Percentiles rank a stretch among this genome's conserved stretches.
Evolutionary conservation across 2,329 filamentous ascomycete genomes (phyloP).

Genomic region (Stachybotrys chartarum): DNA sequence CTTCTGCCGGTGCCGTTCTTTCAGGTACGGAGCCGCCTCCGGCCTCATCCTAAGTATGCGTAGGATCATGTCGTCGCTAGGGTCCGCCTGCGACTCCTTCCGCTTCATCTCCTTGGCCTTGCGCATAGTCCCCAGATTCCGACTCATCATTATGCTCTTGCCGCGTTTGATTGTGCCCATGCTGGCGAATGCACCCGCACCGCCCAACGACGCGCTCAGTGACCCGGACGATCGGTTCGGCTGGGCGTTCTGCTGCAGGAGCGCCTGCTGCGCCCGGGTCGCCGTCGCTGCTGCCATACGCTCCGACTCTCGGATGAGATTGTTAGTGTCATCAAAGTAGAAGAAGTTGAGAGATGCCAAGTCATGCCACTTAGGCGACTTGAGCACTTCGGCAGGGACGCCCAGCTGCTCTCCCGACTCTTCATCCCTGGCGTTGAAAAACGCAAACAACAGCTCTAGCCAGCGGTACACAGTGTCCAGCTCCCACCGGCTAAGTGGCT

Average conservation of each 20-base stretch:
- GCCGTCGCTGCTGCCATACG: constrained; percentile 87
- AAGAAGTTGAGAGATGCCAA: constrained; percentile 96
- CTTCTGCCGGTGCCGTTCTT: constrained; percentile 87
- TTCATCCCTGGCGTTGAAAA: constrained; percentile 92
- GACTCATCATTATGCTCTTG: constrained; percentile 85
- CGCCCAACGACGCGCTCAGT: constrained; percentile 26
- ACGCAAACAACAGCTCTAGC: constrained; percentile 83
- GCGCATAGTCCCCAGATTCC: constrained; percentile 93
- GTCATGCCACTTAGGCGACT: constrained; percentile 97
- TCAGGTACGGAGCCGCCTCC: constrained; percentile 80
- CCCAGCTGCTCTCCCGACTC: constrained; percentile 73
- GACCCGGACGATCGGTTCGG: constrained; percentile 59
- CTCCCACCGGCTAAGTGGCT: constrained; percentile 76
- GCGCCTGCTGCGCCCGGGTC: constrained; percentile 65
- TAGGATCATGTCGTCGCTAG: constrained; percentile 96
- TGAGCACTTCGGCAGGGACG: constrained; percentile 83
- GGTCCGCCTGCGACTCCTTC: constrained; percentile 91
- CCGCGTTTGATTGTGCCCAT: constrained; percentile 60
- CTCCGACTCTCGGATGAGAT: constrained; percentile 89
- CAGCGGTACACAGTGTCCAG: constrained; percentile 93
- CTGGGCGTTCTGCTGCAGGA: constrained; percentile 35
- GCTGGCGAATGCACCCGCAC: constrained; percentile 47
- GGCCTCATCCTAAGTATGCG: constrained; percentile 91
- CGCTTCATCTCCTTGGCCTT: constrained; percentile 94
- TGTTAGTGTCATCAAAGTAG: constrained; percentile 90